Base-by-base conservation (phyloP, 1,139 yeast genomes). In the Blastobotrys illinoisensis region DNA sequence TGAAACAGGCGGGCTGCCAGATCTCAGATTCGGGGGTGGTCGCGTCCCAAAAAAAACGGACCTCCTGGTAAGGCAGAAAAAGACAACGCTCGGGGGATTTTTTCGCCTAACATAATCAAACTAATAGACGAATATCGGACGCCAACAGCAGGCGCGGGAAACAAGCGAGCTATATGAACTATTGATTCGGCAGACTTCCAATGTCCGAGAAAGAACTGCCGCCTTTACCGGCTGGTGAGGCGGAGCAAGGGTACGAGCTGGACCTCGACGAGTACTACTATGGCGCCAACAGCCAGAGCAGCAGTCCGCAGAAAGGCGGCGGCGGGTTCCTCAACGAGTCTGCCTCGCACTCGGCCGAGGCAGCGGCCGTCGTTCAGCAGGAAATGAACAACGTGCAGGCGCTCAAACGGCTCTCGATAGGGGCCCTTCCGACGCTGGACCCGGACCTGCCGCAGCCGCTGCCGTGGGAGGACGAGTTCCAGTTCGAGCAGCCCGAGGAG, bases 311-410 rank as follows among this genome's bases (percentile, higher is more conserved):
- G 18, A n/a, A n/a, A n/a, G 23, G 24, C 16, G 43, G 46, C 40
- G 9, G 46, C 18, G 46, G 50, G 9, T 50, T 50, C 47, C 44
- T 49, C 19, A 47, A 49, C 26, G 53, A 53, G 46, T 47, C 44
- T 20, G 46, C 47, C 11, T 60, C 64, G 24, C 60, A 58, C 44
- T 54, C 63, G 36, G 57, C 59, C 28, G 63, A 67, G 11, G 68
- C 67, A 5, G 64, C 67, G 43, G 75, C 76, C 46, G 75, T 77
- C 9, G 79, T 78, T 16, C 79, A 78, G 51, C 80, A 77, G 58
- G 82, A 78, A 60, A 69, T 78, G 66, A 73, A 73, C 56, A 75
- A 76, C 24, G 71, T 78, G 49, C 74, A 78, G 56, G 74, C 78
- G 1, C 65, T 78, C 52, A 78, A 78, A 57, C 70, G 82, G 43